A percentile compares a stretch with the other conserved stretches of the same genome.
Evolutionary conservation across 106 monocot species (phyloP).

Genomic region (Iris macrosiphon): DNA sequence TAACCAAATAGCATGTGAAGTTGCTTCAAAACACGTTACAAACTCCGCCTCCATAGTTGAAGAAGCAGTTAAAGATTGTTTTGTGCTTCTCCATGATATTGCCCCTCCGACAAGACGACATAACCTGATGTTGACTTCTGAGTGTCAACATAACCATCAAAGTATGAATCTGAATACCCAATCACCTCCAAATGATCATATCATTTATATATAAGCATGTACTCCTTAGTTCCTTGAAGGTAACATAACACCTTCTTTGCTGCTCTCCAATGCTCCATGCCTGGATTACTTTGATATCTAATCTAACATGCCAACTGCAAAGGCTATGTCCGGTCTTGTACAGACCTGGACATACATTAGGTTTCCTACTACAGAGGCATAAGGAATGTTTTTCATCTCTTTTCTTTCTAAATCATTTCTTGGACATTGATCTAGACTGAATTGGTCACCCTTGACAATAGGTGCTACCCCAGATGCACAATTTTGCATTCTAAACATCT

Average conservation of each 20-base stretch:
- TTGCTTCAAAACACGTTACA: neutral
- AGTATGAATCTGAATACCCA: neutral
- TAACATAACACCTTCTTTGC: slow-evolving; percentile 1
- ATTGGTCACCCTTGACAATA: too few relatives aligned
- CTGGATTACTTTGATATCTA: slow-evolving; percentile 3
- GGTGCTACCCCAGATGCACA: too few relatives aligned
- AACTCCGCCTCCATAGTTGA: neutral
- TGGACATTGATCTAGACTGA: too few relatives aligned
- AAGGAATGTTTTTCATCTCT: slow-evolving; percentile 1
- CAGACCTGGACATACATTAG: neutral
- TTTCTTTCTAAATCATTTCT: slow-evolving; percentile 1
- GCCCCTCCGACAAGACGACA: neutral
- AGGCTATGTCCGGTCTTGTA: neutral
- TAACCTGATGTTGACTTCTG: neutral
- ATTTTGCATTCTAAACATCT: too few relatives aligned
- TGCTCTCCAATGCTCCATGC: neutral
- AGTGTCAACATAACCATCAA: neutral
- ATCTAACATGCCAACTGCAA: neutral
- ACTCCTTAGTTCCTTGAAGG: slow-evolving; percentile 6
- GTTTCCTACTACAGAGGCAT: neutral
- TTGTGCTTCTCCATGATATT: neutral
- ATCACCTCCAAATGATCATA: neutral
- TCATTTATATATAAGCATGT: slow-evolving; percentile 2
- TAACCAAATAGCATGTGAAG: neutral
- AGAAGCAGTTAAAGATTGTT: neutral